Base-by-base conservation (phyloP, 2,329 filamentous ascomycete genomes). In the Emericellopsis atlantica region DNA sequence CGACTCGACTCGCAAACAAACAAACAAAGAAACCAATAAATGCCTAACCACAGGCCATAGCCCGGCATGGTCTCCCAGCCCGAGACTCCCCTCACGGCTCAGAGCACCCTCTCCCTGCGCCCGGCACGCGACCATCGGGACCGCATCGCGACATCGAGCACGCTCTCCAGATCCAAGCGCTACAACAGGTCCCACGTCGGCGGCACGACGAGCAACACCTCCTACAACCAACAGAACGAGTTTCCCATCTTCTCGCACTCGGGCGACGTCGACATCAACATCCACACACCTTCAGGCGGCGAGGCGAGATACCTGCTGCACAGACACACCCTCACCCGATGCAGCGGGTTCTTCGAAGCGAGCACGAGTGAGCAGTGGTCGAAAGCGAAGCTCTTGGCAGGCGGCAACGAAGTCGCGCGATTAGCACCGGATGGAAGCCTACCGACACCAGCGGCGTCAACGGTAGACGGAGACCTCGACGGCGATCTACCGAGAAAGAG, bases 331-430 rank as follows among this genome's bases (percentile, higher is more conserved):
- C 67, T 96, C 49, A 81, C 84, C 26, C 84, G 93, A 60, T 94
- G 84, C 54, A 95, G 88, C 6, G 88, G 87, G 14, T 95, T 95
- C 67, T 96, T 96, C 57, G 86, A 94, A 60, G 83, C 84, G 21
- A 85, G 79, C 55, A 88, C 81, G 36, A 87, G 79, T 52, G 79
- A 81, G 43, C 81, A 89, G 56, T 93, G 86, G 85, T 59, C 60
- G 24, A 62, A 54, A 42, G 48, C 50, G 9, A 52, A 47, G 9
- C 52, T 49, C 43, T 50, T 53, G 14, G 45, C 51, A 1, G 49
- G 49, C 7, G 59, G 59, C 5, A 59, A 60, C 39, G 66, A 79
- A 44, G 58, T 83, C 40, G 62, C 74, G 29, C 68, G 70, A 45
- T 70, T 81, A 47, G 61, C 70, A 50, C 61, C 73, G 58, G 58